These are phyloP conservation scores for Aspergillus sp. DNA, from an alignment of 2,329 filamentous ascomycete species.

Conservation along the genomic window DNA sequence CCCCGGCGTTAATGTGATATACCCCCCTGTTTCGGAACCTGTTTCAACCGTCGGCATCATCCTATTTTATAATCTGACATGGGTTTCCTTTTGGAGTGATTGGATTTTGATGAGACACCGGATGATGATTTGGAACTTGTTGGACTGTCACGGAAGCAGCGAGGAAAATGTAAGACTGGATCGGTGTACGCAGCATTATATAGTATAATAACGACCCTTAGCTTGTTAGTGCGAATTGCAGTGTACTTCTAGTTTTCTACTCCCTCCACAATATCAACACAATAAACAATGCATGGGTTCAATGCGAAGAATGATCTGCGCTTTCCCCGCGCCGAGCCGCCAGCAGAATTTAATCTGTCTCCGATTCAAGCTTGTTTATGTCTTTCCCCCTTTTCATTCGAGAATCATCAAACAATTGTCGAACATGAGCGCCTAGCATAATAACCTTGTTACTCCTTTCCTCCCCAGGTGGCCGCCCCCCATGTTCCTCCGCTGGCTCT, in stretches of 20 bases:
- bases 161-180: constrained; percentile 8
- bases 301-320: neutral
- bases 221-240: neutral
- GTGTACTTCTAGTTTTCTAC: neutral
- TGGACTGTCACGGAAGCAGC: constrained; percentile 8
- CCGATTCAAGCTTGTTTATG: neutral
- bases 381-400: neutral
- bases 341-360: neutral
- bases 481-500: constrained; percentile 54
- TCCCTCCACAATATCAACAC: too few species aligned
- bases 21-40: constrained; percentile 33
- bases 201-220: constrained; percentile 1
- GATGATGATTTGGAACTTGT: constrained; percentile 10
- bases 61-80: constrained; percentile 19
- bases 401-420: neutral
- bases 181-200: constrained; percentile 2
- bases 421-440: neutral
- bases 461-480: constrained; percentile 11
- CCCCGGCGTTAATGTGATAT: constrained; percentile 42
- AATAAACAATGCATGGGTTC: neutral
- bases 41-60: constrained; percentile 13
- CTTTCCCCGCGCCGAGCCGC: constrained; percentile 1
- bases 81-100: constrained; percentile 21
- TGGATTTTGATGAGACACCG: constrained; percentile 16
- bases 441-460: neutral